Percentiles rank a stretch among this genome's conserved stretches.
These are phyloP conservation scores for Pseudopyricularia javanii DNA, from an alignment of 2,329 filamentous ascomycete genomes.

Conservation along the genomic window DNA sequence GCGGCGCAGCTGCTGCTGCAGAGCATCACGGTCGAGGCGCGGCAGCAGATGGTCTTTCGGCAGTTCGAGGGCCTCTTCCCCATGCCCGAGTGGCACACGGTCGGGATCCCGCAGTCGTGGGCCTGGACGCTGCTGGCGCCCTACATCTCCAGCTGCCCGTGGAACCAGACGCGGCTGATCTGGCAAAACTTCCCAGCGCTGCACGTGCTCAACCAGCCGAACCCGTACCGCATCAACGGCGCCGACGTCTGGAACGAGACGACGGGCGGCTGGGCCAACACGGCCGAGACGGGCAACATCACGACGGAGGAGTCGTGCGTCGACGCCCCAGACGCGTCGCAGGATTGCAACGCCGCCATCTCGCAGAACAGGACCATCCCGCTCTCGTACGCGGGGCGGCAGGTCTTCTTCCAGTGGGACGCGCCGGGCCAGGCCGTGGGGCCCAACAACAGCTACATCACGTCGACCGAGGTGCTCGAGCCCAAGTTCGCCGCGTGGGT, in stretches of 20 bases:
- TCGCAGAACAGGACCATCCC: slow-evolving; percentile 57
- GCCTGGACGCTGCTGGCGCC: slow-evolving; percentile 72
- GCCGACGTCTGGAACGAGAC: slow-evolving; percentile 53
- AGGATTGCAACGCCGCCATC: slow-evolving; percentile 52
- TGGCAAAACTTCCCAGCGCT: slow-evolving; percentile 80
- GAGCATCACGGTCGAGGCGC: slow-evolving; percentile 66
- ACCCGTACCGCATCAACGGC: slow-evolving; percentile 54
- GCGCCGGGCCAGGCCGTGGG: slow-evolving; percentile 54
- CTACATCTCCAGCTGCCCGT: slow-evolving; percentile 67
- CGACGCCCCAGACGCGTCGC: slow-evolving; percentile 37
- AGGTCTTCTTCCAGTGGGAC: slow-evolving; percentile 64
- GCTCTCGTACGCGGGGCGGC: slow-evolving; percentile 61
- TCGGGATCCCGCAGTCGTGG: slow-evolving; percentile 73
- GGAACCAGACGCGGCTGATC: slow-evolving; percentile 57
- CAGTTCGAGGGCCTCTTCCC: slow-evolving; percentile 71
- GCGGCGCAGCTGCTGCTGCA: slow-evolving; percentile 62
- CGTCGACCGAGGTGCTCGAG: slow-evolving; percentile 40
- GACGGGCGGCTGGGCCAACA: slow-evolving; percentile 43
- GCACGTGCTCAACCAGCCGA: slow-evolving; percentile 63
- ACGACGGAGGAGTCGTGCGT: slow-evolving; percentile 38
- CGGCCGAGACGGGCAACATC: slow-evolving; percentile 35
- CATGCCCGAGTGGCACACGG: slow-evolving; percentile 73
- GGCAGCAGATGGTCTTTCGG: slow-evolving; percentile 76
- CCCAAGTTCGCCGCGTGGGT: slow-evolving; percentile 67
- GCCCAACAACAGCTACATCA: slow-evolving; percentile 75